Evolutionary conservation across 306 rosid species (phyloP).

Genomic region (Lathyrus tuberosus): DNA sequence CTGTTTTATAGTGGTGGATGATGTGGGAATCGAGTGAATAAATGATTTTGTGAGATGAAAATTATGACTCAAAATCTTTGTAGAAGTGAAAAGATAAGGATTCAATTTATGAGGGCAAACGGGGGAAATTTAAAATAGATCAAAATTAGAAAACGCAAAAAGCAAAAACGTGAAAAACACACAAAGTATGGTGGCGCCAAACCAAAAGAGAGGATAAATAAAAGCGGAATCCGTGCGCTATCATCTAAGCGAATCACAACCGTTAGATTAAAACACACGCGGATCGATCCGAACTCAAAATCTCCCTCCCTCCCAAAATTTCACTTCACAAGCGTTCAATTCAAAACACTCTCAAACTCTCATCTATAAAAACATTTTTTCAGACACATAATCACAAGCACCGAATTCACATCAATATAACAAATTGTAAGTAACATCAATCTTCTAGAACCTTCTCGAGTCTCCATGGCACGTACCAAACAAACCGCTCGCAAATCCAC

Average conservation of each 20-base stretch:
- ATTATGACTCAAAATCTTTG: too few relatives aligned
- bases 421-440: not conserved
- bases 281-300: slow-evolving; percentile 16
- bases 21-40: too few relatives aligned
- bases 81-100: too few relatives aligned
- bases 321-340: not conserved
- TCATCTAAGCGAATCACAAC: not conserved
- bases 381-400: accelerated
- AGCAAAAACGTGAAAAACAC: too few relatives aligned
- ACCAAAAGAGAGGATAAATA: too few relatives aligned
- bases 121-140: too few relatives aligned
- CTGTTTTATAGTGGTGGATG: too few relatives aligned
- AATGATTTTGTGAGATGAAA: too few relatives aligned
- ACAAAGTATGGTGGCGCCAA: too few relatives aligned
- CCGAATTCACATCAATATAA: not conserved
- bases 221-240: slow-evolving; percentile 26
- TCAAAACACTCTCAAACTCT: not conserved
- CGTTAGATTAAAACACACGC: slow-evolving; percentile 19
- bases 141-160: too few relatives aligned
- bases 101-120: too few relatives aligned
- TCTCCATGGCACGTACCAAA: slow-evolving; percentile 43
- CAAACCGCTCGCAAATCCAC: slow-evolving; percentile 53
- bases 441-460: not conserved
- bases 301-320: slow-evolving; percentile 3
- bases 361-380: not conserved